phyloP scores from a whole-genome alignment of 495 filamentous ascomycete genomes.

The Xylaria nigripes region DNA sequence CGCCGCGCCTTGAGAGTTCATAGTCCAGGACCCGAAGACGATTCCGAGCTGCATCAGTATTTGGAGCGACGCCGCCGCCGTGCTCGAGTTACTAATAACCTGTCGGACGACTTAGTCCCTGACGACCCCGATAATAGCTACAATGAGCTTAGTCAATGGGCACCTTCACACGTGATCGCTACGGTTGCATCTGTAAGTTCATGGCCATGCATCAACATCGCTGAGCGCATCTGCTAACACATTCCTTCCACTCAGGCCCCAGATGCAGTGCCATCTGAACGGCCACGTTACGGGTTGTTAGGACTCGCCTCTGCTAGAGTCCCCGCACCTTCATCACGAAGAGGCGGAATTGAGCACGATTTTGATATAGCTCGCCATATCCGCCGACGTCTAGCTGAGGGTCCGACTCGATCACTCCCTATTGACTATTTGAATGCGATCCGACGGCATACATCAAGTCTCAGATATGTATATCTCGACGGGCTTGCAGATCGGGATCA shows the following conservation, averaged over 20 bases:
- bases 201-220: background rate
- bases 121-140: background rate
- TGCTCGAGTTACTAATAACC: background rate
- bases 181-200: background rate
- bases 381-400: background rate
- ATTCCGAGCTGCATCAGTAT: background rate
- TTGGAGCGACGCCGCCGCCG: background rate
- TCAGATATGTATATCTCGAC: slow-evolving; percentile 42
- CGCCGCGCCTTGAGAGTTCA: background rate
- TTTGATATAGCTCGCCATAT: background rate
- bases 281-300: background rate
- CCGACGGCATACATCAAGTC: background rate
- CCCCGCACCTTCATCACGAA: background rate
- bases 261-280: background rate
- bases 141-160: background rate
- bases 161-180: background rate
- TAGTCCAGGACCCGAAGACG: background rate
- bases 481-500: slow-evolving; percentile 78
- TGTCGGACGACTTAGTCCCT: background rate
- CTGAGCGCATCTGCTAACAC: background rate
- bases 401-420: background rate
- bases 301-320: background rate
- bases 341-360: background rate
- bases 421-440: background rate
- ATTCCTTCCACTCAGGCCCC: background rate